phyloP scores from a whole-genome alignment of 768 basidiomycete species.

The Boletellus ananiceps region DNA sequence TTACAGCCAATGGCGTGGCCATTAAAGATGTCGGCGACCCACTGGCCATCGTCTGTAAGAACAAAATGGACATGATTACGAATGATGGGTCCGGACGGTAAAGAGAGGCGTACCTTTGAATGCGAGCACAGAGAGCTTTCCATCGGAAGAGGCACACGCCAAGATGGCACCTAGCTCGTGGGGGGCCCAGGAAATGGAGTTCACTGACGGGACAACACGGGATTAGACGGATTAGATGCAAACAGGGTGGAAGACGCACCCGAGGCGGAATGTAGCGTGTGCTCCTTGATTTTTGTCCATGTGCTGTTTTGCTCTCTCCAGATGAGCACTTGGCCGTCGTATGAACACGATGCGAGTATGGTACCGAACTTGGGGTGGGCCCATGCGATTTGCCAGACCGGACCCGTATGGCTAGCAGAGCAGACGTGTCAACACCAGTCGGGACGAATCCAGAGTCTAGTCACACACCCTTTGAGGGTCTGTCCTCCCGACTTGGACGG shows the following conservation, averaged over 20 bases:
- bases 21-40: slow-evolving; percentile 92
- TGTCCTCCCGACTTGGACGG: slow-evolving; percentile 63
- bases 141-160: slow-evolving; percentile 95
- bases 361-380: slow-evolving; percentile 96
- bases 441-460: neutral
- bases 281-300: slow-evolving; percentile 96
- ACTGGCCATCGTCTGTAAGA: slow-evolving; percentile 84
- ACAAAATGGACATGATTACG: neutral
- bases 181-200: slow-evolving; percentile 98
- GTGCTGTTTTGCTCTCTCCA: slow-evolving; percentile 89
- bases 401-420: slow-evolving; percentile 77
- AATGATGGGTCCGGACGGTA: neutral
- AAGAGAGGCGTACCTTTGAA: slow-evolving; percentile 80
- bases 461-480: slow-evolving; percentile 72
- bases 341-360: slow-evolving; percentile 96
- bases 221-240: neutral
- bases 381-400: slow-evolving; percentile 98
- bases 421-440: neutral
- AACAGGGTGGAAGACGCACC: slow-evolving; percentile 45
- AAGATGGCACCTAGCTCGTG: slow-evolving; percentile 96
- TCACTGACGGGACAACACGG: slow-evolving; percentile 51
- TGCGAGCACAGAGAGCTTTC: slow-evolving; percentile 91
- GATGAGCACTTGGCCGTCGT: slow-evolving; percentile 96
- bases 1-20: slow-evolving; percentile 97
- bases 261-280: slow-evolving; percentile 88